A percentile compares a stretch with the other conserved stretches of the same genome.
These are phyloP conservation scores for Pseudotulostoma volvatum DNA, from an alignment of 495 filamentous ascomycete genomes.

Conservation along the genomic window DNA sequence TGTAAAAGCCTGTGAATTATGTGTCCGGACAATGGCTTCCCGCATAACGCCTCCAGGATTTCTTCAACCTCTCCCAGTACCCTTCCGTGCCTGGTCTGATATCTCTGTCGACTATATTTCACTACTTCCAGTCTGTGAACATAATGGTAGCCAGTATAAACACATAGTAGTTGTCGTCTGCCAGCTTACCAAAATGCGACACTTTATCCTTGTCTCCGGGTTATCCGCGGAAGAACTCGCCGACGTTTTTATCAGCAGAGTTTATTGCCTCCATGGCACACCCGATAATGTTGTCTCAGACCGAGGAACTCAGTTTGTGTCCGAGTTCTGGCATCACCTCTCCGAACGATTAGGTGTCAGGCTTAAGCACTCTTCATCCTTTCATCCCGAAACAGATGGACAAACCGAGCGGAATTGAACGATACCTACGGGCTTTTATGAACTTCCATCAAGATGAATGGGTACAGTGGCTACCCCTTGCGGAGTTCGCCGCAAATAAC, in stretches of 20 bases:
- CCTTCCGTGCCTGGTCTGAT: constrained; percentile 8
- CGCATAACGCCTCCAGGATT: constrained; percentile 5
- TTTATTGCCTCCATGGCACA: constrained; percentile 1
- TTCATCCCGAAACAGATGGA: not conserved
- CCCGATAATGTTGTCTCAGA: constrained; percentile 9
- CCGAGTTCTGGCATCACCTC: constrained; percentile 8
- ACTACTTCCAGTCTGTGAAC: not conserved
- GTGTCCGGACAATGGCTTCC: not conserved
- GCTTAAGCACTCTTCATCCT: not conserved
- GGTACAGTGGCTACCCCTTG: constrained; percentile 6
- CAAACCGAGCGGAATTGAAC: constrained; percentile 3
- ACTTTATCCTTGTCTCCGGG: not conserved
- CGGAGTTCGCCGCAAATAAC: constrained; percentile 4
- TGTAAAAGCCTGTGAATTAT: not conserved
- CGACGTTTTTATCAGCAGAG: not conserved
- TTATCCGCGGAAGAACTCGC: not conserved
- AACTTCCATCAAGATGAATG: not conserved
- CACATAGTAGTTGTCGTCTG: constrained; percentile 6
- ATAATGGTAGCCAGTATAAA: not conserved
- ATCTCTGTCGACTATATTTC: constrained; percentile 10
- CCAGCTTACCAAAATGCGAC: constrained; percentile 3
- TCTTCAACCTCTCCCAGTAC: constrained; percentile 9
- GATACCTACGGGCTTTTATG: constrained; percentile 5
- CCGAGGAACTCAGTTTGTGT: constrained; percentile 8
- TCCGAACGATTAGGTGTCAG: not conserved